Evolutionary conservation across 352 stramenopile species (phyloP), one percentile per base, ranked within the genome.

Genomic region (Phytopythium aichiense): DNA sequence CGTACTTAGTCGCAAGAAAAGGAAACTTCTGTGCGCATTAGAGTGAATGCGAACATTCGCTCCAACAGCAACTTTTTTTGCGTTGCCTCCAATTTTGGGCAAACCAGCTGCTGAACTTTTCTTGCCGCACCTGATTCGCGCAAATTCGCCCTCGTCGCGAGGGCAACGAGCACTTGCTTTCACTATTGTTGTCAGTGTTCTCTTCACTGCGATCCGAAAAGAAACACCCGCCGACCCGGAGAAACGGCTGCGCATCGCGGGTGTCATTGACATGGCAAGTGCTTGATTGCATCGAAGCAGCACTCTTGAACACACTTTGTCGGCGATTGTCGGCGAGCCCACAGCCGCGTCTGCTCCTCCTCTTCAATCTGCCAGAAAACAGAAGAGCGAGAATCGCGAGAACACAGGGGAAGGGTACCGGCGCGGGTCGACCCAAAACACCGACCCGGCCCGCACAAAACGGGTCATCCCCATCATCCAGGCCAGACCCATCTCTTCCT

Each of bases 101-200:
- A 42, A 42, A 42, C 37, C 37, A 46, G 40, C n/a, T 28, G 43
- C 43, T 28, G 43, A 49, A 49, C 43, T 25, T 49, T 46, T 46
- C 22, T n/a, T 25, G 7, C 7, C 7, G 16, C 20, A 28, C n/a
- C 43, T 49, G 43, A 49, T 49, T 49, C 43, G 43, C 18, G 18
- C 43, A 49, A 28, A 49, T 16, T 12, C 20, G 43, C n/a, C n/a
- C n/a, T n/a, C n/a, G n/a, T 49, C 6, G 7, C 15, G 20, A 25
- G 7, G 43, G 43, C 43, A 20, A 49, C 9, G 12, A 28, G 13
- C 43, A 16, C 43, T 49, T 49, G 43, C 0, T 49, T 49, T 49
- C 43, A 28, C 20, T 49, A 49, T 49, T 20, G 20, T 49, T n/a
- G n/a, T 7, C 43, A 28, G 9, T 13, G 13, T 22, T 46, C 40